Percentiles rank a stretch among this genome's conserved stretches.
Conservation (phyloP, 1,284 basidiomycete species). For the Rhodotorula sp. region DNA sequence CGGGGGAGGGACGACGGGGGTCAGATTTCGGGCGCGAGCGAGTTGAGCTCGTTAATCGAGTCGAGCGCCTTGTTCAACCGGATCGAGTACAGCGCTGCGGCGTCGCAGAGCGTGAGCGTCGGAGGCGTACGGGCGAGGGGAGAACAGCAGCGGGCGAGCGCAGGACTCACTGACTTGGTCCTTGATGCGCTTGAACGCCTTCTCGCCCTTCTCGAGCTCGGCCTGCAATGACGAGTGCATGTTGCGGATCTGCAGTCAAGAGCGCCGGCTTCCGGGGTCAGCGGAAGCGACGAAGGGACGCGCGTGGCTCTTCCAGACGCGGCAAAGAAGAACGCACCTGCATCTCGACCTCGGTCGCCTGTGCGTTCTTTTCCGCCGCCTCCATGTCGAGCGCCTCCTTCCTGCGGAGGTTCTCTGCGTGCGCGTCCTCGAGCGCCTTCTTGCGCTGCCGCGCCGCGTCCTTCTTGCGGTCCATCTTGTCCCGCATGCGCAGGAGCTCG, state of each 20-base stretch:
- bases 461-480: conserved; percentile 38
- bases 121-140: neutral
- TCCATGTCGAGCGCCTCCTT: conserved; percentile 35
- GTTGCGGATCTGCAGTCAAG: conserved; percentile 28
- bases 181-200: conserved; percentile 40
- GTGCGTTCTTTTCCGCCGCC: conserved; percentile 37
- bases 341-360: conserved; percentile 31
- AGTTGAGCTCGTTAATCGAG: conserved; percentile 32
- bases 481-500: conserved; percentile 32
- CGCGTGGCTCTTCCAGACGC: neutral
- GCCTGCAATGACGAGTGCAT: conserved; percentile 25
- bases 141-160: neutral
- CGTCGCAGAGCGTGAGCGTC: neutral
- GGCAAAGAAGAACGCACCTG: conserved; percentile 17
- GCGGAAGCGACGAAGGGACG: neutral
- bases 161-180: conserved; percentile 34
- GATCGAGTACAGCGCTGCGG: conserved; percentile 34
- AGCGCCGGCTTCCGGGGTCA: too few species aligned
- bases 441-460: conserved; percentile 25
- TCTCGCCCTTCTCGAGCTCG: conserved; percentile 40
- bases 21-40: conserved; percentile 23
- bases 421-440: conserved; percentile 33
- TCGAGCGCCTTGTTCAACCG: conserved; percentile 42
- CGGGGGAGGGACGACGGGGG: neutral
- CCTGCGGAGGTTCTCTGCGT: conserved; percentile 12